Evolutionary conservation across 768 basidiomycete species (phyloP), one percentile per base, ranked within the genome.

Genomic region (Suillus bovinus): DNA sequence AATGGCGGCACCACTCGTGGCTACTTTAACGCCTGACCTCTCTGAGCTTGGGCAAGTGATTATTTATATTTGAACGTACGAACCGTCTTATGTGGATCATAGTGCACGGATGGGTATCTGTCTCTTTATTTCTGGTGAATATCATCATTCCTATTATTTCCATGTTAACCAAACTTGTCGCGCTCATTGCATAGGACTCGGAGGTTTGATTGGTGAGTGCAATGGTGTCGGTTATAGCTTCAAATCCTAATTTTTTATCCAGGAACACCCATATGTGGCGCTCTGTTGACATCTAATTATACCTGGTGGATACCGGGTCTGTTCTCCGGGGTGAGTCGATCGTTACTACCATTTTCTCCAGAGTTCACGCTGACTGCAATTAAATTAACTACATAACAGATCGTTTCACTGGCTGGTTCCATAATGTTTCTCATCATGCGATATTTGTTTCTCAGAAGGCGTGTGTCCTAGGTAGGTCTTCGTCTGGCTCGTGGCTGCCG

Each of bases 251-350:
- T 72, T 24, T 72, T 69, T 24, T 56, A 41, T 42, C 9, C 60
- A 81, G 85, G 85, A 5, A 79, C 83, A 0, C 86, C 87, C 1
- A 82, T 87, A 38, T 80, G 79, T 38, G 86, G 87, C 3, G 82
- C 84, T 4, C 74, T 88, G 22, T 74, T 88, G 5, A 79, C 84
- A 0, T 55, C 70, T 11, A 70, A 74, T 3, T 85, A 81, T 66
- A 70, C 79, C 4, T 88, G 87, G 86, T 86, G 82, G 82, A 77
- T 80, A 16, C 83, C 86, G 4, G 80, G 80, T 2, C 46, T 85
- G 13, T 88, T 86, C 67, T 75, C 81, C 29, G 85, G 81, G 49
- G 74, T 79, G 64, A 31, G 70, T 66, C 39, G 17, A 38, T 14
- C 16, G 4, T 38, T 1, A 10, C 24, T 17, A 10, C 9, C 5